Percentiles rank a stretch among this genome's conserved stretches.
phyloP scores from a whole-genome alignment of 805 yeast genomes.

The Cyberlindnera euphorbiae region DNA sequence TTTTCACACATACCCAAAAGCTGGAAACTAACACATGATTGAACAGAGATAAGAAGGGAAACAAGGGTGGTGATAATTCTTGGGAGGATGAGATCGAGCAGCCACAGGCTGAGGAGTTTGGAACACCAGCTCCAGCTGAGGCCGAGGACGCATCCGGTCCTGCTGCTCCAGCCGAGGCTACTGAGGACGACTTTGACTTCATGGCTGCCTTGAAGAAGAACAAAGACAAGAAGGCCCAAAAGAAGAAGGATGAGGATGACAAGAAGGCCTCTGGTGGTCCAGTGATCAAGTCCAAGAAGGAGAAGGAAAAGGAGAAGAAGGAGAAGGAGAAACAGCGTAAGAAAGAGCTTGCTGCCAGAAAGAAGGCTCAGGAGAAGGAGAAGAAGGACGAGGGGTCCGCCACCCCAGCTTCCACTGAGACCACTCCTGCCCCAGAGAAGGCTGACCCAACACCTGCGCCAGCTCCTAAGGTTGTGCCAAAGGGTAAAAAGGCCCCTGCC shows the following conservation, averaged over 20 bases:
- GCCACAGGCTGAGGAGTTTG: slow-evolving; percentile 50
- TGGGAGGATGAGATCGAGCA: slow-evolving; percentile 57
- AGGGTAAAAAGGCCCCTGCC: slow-evolving; percentile 76
- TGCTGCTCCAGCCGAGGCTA: slow-evolving; percentile 29
- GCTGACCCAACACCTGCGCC: slow-evolving; percentile 30
- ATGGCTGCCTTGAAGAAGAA: slow-evolving; percentile 79
- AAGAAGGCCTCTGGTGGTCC: slow-evolving; percentile 52
- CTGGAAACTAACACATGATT: too few relatives aligned
- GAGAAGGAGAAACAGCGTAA: slow-evolving; percentile 86
- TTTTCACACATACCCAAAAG: too few relatives aligned
- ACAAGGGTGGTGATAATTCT: slow-evolving; percentile 77
- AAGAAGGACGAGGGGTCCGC: slow-evolving; percentile 2
- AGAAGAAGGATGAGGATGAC: slow-evolving; percentile 48
- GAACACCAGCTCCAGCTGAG: slow-evolving; percentile 31
- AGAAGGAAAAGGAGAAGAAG: slow-evolving; percentile 91
- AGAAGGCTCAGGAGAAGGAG: slow-evolving; percentile 48
- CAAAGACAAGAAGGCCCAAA: slow-evolving; percentile 69
- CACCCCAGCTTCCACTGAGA: slow-evolving; percentile 5
- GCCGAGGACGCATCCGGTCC: slow-evolving; percentile 24
- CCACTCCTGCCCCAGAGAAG: slow-evolving; percentile 30
- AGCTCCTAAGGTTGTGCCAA: slow-evolving; percentile 37
- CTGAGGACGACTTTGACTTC: slow-evolving; percentile 55
- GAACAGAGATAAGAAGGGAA: slow-evolving; percentile 55
- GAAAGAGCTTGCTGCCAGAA: slow-evolving; percentile 84
- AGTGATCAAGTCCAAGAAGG: slow-evolving; percentile 84